These are phyloP conservation scores for Cercospora sp. DNA, from an alignment of 2,329 filamentous ascomycete species.

Conservation along the genomic window DNA sequence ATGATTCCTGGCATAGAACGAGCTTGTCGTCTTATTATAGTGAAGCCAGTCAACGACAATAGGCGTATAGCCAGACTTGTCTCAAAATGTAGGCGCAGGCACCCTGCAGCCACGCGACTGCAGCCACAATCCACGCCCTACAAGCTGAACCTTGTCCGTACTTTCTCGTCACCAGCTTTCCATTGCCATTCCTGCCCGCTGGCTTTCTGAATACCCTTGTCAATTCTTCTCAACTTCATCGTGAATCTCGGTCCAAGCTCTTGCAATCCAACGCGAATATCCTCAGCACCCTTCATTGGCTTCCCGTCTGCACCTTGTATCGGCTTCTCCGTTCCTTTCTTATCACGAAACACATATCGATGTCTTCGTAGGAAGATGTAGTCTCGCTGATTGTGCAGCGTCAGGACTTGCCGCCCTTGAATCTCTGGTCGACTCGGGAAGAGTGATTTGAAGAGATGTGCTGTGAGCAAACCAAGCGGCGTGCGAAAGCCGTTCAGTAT, in stretches of 20 bases:
- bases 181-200: slow-evolving; percentile 91
- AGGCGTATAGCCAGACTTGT: neutral
- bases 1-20: neutral
- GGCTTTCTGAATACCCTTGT: slow-evolving; percentile 78
- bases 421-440: slow-evolving; percentile 83
- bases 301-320: slow-evolving; percentile 80
- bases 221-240: slow-evolving; percentile 84
- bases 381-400: slow-evolving; percentile 90
- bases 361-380: slow-evolving; percentile 92
- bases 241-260: slow-evolving; percentile 84
- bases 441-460: slow-evolving; percentile 75
- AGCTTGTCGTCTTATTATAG: neutral
- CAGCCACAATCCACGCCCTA: slow-evolving; percentile 42
- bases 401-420: slow-evolving; percentile 83
- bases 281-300: slow-evolving; percentile 79
- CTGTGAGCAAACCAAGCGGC: slow-evolving; percentile 82
- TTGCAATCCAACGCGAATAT: slow-evolving; percentile 81
- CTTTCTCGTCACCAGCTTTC: slow-evolving; percentile 94
- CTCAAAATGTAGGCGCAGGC: neutral
- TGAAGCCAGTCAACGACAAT: neutral
- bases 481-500: slow-evolving; percentile 94
- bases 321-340: slow-evolving; percentile 80
- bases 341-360: slow-evolving; percentile 90
- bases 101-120: neutral
- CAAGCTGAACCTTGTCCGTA: slow-evolving; percentile 88